Conservation (phyloP, 2,329 filamentous ascomycete genomes). For the Nigrospora sphaerica region DNA sequence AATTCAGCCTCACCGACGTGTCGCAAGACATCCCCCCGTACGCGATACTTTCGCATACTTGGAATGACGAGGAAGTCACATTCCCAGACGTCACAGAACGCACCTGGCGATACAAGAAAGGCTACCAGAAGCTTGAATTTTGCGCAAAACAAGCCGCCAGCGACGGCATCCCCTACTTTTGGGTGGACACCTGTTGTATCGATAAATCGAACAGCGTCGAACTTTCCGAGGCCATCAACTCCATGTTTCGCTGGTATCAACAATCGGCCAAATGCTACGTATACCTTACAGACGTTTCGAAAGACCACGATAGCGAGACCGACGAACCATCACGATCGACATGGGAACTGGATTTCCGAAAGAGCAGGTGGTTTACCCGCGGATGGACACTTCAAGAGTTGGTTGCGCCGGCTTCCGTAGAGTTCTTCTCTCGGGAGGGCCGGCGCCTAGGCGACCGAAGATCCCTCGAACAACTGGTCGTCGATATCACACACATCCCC, state of each 20-base stretch:
- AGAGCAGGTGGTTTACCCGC: constrained; percentile 1
- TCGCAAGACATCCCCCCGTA: not conserved
- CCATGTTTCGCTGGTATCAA: not conserved
- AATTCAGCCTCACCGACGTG: not conserved
- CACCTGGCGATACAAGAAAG: not conserved
- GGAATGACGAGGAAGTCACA: not conserved
- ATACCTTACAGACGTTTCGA: constrained; percentile 2
- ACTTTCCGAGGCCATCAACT: not conserved
- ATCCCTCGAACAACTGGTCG: constrained; percentile 11
- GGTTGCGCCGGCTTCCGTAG: constrained; percentile 14
- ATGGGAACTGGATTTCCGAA: not conserved
- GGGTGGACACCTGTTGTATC: not conserved
- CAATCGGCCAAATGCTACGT: not conserved
- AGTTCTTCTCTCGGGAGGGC: constrained; percentile 17
- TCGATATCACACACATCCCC: constrained; percentile 14
- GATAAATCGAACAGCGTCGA: not conserved
- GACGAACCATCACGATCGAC: constrained; percentile 3
- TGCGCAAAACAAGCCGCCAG: not conserved
- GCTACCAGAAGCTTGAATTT: not conserved
- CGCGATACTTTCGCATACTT: not conserved
- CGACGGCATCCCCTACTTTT: not conserved
- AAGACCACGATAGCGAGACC: no score
- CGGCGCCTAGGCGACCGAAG: constrained; percentile 15
- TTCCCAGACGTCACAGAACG: not conserved
- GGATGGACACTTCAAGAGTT: constrained; percentile 5